Evolutionary conservation across 2,329 filamentous ascomycete genomes (phyloP), one percentile per base, ranked within the genome.

Genomic region (Penicillium sp.): DNA sequence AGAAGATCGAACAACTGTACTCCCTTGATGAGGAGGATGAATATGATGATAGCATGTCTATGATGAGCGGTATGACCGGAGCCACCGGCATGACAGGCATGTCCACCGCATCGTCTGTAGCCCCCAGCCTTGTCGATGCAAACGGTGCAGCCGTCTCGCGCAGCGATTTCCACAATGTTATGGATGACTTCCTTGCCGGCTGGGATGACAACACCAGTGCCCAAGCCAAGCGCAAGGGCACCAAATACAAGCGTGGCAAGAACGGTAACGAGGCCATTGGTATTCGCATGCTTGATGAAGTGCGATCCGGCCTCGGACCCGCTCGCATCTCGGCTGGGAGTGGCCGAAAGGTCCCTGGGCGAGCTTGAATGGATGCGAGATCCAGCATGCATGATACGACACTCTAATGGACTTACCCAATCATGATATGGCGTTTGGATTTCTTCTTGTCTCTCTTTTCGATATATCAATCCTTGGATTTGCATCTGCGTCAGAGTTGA

Each of bases 181-280:
- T 99, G 82, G 94, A 98, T 72, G 93, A 96, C 58, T 99, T 99
- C 78, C 78, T 98, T 28, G 90, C 88, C 8, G 87, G 82, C 37
- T 81, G 79, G 78, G 76, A 79, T 47, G 76, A 77, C 64, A 77
- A 79, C 52, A 75, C 73, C 20, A 73, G 76, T 49, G 66, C 73
- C 5, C 75, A 76, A 67, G 75, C 67, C 5, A 81, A 80, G 67
- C 71, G 77, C 7, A 78, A 76, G 63, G 79, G 75, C 8, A 76
- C 74, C 11, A 79, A 81, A 66, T 75, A 71, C 79, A 88, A 88
- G 74, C 77, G 83, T 55, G 85, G 92, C 20, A 94, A 93, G 79
- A 92, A 93, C 78, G 89, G 89, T 17, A 91, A 89, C 72, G 87
- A 90, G 65, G 89, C 90, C 73, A 90, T 85, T 60, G 95, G 95